These are phyloP conservation scores for Grosmannia huntii DNA, from an alignment of 2,329 filamentous ascomycete species.

Conservation along the genomic window DNA sequence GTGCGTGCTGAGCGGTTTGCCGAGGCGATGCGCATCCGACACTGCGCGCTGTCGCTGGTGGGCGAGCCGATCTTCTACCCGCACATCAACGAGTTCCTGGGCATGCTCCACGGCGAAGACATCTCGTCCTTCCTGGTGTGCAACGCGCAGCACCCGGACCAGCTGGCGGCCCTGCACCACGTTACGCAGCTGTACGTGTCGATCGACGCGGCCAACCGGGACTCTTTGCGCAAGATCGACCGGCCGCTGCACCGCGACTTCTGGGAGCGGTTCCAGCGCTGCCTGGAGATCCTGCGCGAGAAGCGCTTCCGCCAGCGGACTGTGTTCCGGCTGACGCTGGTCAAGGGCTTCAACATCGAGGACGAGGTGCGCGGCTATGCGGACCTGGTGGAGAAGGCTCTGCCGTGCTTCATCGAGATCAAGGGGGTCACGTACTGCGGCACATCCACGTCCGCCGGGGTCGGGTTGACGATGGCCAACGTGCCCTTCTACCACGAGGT, in stretches of 20 bases:
- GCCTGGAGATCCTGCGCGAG: constrained; percentile 76
- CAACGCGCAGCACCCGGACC: constrained; percentile 91
- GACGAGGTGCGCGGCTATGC: constrained; percentile 88
- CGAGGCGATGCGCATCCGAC: constrained; percentile 84
- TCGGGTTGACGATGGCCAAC: constrained; percentile 91
- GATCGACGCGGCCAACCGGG: constrained; percentile 86
- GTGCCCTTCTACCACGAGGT: constrained; percentile 95
- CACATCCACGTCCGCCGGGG: constrained; percentile 69
- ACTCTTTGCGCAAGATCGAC: constrained; percentile 79
- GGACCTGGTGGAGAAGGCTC: constrained; percentile 68
- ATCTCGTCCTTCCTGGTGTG: constrained; percentile 95
- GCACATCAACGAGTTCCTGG: constrained; percentile 84
- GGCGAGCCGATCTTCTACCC: constrained; percentile 99
- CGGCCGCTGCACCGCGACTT: constrained; percentile 89
- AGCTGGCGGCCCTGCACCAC: constrained; percentile 66
- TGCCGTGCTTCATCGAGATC: constrained; percentile 88
- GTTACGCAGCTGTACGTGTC: constrained; percentile 95
- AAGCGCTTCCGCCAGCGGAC: constrained; percentile 79
- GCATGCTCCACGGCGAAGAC: constrained; percentile 68
- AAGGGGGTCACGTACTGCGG: constrained; percentile 97
- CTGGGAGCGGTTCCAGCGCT: constrained; percentile 90
- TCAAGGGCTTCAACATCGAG: constrained; percentile 96
- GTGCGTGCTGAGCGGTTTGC: constrained; percentile 83
- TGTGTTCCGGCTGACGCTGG: constrained; percentile 86
- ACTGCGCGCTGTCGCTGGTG: constrained; percentile 84